Evolutionary conservation across 352 stramenopile genomes (phyloP), one percentile per base, ranked within the genome.

Genomic region (Aphanomyces euteiches): DNA sequence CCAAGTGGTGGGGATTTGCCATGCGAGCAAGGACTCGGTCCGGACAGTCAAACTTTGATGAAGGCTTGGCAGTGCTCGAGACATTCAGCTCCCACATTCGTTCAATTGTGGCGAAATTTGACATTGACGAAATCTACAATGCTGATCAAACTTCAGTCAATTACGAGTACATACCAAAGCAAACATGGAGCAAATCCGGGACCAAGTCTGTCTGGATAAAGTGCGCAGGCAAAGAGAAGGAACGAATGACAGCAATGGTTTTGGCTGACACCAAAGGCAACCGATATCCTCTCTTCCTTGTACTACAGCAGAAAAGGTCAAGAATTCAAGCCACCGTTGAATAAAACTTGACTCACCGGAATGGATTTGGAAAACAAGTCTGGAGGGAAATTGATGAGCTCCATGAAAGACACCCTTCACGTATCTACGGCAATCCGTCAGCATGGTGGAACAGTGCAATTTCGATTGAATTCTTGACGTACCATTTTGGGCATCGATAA

Each of bases 381-480:
- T 81, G 72, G 59, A 7, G 19, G 1, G 59, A 75, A 13, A 40
- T 79, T 0, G 38, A 67, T 17, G 12, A 43, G 5, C 45, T 81
- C 5, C 69, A 81, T 10, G 19, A 39, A 8, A 4, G 36, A 21
- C 15, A 47, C 6, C 50, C 58, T 7, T 47, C 72, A 0, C 67
- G 74, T 2, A 80, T 79, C 17, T 74, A 77, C 50, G 63, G 43
- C 43, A 77, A 77, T 50, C 19, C 17, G 17, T 65, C 54, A 0
- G 72, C 74, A 5, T 78, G 68, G 70, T 79, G 75, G 78, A 78
- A 70, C 37, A 58, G n/a, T 7, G 21, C 40, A n/a, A 54, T 81
- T 34, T 75, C 65, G 0, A 34, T 78, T 1, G 37, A 72, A 19
- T 78, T 77, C 34, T 17, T 82, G 17, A 66, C n/a, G 38, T 81